Percentiles rank a stretch among this genome's conserved stretches.
phyloP scores from a whole-genome alignment of 768 basidiomycete genomes.

The Tubosaeta sp. region DNA sequence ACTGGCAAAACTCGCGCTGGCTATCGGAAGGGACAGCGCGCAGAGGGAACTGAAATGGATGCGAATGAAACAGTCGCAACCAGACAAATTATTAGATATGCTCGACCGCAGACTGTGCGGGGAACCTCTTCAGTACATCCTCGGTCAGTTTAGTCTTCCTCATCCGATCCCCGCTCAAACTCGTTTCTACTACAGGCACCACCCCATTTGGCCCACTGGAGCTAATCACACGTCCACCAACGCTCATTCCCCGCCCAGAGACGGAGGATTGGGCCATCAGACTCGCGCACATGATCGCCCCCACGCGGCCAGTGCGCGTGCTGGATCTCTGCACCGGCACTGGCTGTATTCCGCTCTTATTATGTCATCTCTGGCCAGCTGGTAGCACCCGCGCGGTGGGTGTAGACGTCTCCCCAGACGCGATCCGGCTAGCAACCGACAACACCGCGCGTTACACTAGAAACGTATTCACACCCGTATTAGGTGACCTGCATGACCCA shows the following conservation, averaged over 20 bases:
- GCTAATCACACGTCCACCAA: conserved; percentile 69
- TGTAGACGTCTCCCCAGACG: conserved; percentile 64
- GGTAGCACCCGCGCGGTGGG: conserved; percentile 54
- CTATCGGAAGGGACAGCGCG: conserved; percentile 35
- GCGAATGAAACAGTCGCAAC: conserved; percentile 21
- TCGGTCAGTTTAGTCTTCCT: conserved; percentile 47
- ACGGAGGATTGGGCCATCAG: conserved; percentile 80
- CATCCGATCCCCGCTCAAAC: not conserved
- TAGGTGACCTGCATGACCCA: conserved; percentile 41
- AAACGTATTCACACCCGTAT: conserved; percentile 37
- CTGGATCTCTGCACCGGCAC: conserved; percentile 93
- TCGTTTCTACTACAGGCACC: conserved; percentile 43
- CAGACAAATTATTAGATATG: conserved; percentile 33
- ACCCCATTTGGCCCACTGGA: conserved; percentile 86
- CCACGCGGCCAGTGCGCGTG: conserved; percentile 36
- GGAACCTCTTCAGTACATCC: conserved; percentile 88
- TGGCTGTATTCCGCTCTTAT: conserved; percentile 86
- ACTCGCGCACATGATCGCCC: conserved; percentile 45
- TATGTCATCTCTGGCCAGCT: conserved; percentile 61
- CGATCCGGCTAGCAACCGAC: conserved; percentile 46
- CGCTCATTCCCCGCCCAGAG: conserved; percentile 92
- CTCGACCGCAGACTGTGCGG: conserved; percentile 57
- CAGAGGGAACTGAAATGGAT: conserved; percentile 50
- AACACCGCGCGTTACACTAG: conserved; percentile 32
- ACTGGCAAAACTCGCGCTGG: conserved; percentile 29